Evolutionary conservation across 139 green algal species (phyloP), one percentile per base, ranked within the genome.

Genomic region (Closterium sp.): DNA sequence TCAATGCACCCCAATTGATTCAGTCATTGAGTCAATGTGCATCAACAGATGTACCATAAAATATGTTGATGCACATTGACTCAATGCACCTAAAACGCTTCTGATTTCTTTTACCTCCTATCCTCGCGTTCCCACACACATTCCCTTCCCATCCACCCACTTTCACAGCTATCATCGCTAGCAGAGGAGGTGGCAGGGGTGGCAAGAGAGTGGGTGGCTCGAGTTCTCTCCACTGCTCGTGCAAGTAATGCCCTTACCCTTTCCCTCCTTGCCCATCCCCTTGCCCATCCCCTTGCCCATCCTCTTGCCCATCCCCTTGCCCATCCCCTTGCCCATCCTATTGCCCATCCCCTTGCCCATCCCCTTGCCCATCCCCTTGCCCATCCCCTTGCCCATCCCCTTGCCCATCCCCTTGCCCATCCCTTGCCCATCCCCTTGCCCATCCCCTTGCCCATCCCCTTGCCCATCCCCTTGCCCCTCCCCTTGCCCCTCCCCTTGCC

Each of bases 121-220:
- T 11, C 17, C 17, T 89, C 19, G 9, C 19, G 17, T 24, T 24
- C 31, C 2, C 31, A 11, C 31, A 21, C 86, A 27, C 10, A 27
- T 13, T 38, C 31, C 7, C 30, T 32, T 7, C 30, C 31, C 70
- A 2, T 86, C 31, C 31, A 11, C 31, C 19, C 31, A 5, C 29
- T 22, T 31, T 90, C 90, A 45, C 89, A 92, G 89, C 70, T 79
- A 17, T n/a, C 50, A 88, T 38, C 45, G 31, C 31, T 92, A 28
- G 89, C 89, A 31, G 85, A 79, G 28, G 27, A 30, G 70, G 88
- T 62, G n/a, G 29, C 28, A 86, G 88, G 70, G 28, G 38, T 90
- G 27, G 88, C 88, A 90, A 50, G 28, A 19, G 70, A 50, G 29
- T 85, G 88, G 29, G 70, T 90, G 88, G 28, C 88, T 38, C 88